These are phyloP conservation scores for Apium graveolens DNA, from an alignment of 129 eudicot genomes.

Conservation along the genomic window DNA sequence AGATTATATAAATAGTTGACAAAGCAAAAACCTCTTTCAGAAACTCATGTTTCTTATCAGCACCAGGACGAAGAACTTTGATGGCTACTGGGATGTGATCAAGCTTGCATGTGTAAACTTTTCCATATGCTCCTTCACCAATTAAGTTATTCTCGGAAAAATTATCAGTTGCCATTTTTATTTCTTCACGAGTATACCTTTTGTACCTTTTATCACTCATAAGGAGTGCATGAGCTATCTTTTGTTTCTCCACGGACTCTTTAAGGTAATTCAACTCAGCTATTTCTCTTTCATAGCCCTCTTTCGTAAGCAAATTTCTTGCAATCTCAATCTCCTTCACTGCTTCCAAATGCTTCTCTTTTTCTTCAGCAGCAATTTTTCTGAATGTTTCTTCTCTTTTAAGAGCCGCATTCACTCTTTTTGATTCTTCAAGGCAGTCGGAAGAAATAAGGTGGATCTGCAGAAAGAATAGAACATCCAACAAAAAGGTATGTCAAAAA, in stretches of 20 bases:
- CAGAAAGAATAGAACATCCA: conserved; percentile 7
- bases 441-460: conserved; percentile 65
- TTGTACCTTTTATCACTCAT: conserved; percentile 52
- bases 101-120: conserved; percentile 70
- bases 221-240: conserved; percentile 53
- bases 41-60: conserved; percentile 67
- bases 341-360: conserved; percentile 56
- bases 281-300: conserved; percentile 57
- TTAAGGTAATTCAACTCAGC: conserved; percentile 56
- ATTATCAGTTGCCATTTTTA: conserved; percentile 53
- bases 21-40: conserved; percentile 56
- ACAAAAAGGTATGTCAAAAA: background rate
- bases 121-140: conserved; percentile 93
- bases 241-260: conserved; percentile 58
- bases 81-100: conserved; percentile 86
- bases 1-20: background rate
- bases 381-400: conserved; percentile 61
- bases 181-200: conserved; percentile 55
- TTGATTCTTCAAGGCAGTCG: conserved; percentile 54
- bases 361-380: conserved; percentile 69
- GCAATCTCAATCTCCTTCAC: conserved; percentile 57
- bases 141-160: conserved; percentile 52
- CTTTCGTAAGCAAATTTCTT: conserved; percentile 47
- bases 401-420: conserved; percentile 44
- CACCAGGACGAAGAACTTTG: conserved; percentile 69